Evolutionary conservation across 164 flowering plant genomes (phyloP).

Genomic region (Annona cherimola): DNA sequence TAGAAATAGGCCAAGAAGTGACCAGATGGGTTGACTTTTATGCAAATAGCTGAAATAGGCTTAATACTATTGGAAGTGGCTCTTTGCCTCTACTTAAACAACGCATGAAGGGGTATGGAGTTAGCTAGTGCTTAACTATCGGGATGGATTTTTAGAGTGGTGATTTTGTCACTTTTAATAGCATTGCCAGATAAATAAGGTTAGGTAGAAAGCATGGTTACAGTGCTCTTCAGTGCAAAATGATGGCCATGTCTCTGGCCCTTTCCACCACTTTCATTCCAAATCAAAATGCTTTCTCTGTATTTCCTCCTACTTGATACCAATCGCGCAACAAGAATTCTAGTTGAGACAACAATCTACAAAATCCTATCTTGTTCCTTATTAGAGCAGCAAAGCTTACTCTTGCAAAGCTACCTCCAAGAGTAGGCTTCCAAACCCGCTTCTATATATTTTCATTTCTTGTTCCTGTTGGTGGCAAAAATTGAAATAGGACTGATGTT

Average conservation of each 20-base stretch:
- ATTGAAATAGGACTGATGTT: neutral
- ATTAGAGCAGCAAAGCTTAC: slow-evolving; percentile 64
- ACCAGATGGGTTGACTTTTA: too few species aligned
- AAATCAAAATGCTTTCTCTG: slow-evolving; percentile 4
- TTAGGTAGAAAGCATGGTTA: neutral
- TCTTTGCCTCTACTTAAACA: too few species aligned
- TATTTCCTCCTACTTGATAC: slow-evolving; percentile 2
- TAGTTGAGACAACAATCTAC: neutral
- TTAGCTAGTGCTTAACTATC: too few species aligned
- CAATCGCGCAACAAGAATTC: slow-evolving; percentile 8
- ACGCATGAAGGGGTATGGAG: too few species aligned
- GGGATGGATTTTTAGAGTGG: too few species aligned
- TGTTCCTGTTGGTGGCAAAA: neutral
- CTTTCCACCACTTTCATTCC: slow-evolving; percentile 27
- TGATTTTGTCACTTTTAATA: too few species aligned
- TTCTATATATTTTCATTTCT: neutral
- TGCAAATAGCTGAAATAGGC: too few species aligned
- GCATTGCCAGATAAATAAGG: too few species aligned
- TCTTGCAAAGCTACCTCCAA: too few species aligned
- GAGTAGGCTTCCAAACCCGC: slow-evolving; percentile 29
- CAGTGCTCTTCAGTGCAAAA: neutral
- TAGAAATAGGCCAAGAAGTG: too few species aligned
- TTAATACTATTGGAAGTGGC: too few species aligned
- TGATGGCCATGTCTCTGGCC: slow-evolving; percentile 37
- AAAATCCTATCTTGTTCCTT: slow-evolving; percentile 26